These are phyloP conservation scores for Sclerotinia spermophila DNA, from an alignment of 2,329 filamentous ascomycete species.

Conservation along the genomic window DNA sequence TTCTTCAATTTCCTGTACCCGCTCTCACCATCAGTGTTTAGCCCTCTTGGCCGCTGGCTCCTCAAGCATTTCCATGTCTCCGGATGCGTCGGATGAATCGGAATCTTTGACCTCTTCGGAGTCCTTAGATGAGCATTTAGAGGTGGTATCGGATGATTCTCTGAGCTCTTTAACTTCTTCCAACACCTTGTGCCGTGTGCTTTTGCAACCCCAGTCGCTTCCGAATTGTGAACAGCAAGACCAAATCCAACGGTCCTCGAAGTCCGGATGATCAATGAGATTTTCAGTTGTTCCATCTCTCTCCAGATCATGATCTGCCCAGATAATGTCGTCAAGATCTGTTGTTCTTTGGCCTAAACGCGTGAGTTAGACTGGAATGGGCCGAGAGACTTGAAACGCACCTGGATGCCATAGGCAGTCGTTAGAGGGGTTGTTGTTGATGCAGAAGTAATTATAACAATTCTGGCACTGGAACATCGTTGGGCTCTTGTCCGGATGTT, in stretches of 20 bases:
- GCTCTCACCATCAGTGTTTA: not conserved
- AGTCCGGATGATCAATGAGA: not conserved
- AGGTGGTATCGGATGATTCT: not conserved
- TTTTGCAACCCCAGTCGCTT: conserved; percentile 1
- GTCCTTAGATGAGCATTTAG: not conserved
- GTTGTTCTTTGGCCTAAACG: not conserved
- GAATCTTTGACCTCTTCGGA: not conserved
- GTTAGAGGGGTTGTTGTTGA: not conserved
- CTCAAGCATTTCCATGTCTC: not conserved
- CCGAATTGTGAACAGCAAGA: not conserved
- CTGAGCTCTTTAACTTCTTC: not conserved
- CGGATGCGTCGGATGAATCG: not conserved
- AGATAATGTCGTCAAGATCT: not conserved
- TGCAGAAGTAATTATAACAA: not conserved
- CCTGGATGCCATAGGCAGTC: conserved; percentile 4
- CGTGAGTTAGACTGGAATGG: not conserved
- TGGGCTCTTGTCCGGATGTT: not conserved
- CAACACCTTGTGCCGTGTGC: not conserved
- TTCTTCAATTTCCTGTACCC: not conserved
- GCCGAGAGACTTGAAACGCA: not conserved
- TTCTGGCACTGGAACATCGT: not conserved
- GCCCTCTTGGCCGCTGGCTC: not conserved
- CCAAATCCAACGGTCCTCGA: conserved; percentile 5
- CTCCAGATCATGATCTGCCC: not conserved
- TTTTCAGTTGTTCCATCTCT: not conserved